Percentiles rank a stretch among this genome's conserved stretches.
These are phyloP conservation scores for Evansstolkia leycettana DNA, from an alignment of 495 filamentous ascomycete genomes.

Conservation along the genomic window DNA sequence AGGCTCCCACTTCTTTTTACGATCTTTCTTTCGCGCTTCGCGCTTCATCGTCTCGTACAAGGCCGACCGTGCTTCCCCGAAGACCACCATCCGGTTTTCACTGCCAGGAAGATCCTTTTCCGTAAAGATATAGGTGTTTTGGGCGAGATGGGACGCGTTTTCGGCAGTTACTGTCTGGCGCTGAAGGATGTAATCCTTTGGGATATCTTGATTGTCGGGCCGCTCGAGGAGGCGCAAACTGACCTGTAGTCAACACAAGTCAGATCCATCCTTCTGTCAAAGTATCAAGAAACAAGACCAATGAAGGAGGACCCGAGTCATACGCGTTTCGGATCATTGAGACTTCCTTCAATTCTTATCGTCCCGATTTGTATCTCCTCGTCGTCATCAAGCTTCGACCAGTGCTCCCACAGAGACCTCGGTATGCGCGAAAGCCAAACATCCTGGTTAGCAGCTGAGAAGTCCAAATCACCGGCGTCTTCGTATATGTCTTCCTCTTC, in stretches of 20 bases:
- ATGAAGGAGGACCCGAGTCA: slow-evolving; percentile 1
- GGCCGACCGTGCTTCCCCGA: slow-evolving; percentile 33
- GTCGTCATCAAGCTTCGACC: slow-evolving; percentile 46
- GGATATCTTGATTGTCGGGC: slow-evolving; percentile 50
- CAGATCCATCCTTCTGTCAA: neutral
- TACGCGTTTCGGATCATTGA: slow-evolving; percentile 42
- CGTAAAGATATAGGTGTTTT: slow-evolving; percentile 81
- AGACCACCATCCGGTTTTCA: slow-evolving; percentile 28
- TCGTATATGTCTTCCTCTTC: slow-evolving; percentile 73
- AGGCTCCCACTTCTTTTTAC: slow-evolving; percentile 51
- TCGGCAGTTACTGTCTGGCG: slow-evolving; percentile 35
- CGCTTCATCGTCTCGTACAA: slow-evolving; percentile 36
- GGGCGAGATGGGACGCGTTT: slow-evolving; percentile 33
- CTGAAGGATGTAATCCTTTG: slow-evolving; percentile 74
- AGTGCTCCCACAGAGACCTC: slow-evolving; percentile 61
- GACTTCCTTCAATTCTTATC: slow-evolving; percentile 48
- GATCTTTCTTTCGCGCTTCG: slow-evolving; percentile 33
- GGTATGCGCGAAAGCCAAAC: slow-evolving; percentile 71
- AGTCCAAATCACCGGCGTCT: slow-evolving; percentile 78
- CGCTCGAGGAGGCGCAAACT: slow-evolving; percentile 41
- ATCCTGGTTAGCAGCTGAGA: slow-evolving; percentile 42
- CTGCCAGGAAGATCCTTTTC: slow-evolving; percentile 82
- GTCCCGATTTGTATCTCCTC: slow-evolving; percentile 63
- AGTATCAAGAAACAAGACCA: neutral
- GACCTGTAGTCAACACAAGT: slow-evolving; percentile 18